Base-by-base conservation (phyloP, 108 stramenopile genomes). In the Cylindrotheca fusiformis region DNA sequence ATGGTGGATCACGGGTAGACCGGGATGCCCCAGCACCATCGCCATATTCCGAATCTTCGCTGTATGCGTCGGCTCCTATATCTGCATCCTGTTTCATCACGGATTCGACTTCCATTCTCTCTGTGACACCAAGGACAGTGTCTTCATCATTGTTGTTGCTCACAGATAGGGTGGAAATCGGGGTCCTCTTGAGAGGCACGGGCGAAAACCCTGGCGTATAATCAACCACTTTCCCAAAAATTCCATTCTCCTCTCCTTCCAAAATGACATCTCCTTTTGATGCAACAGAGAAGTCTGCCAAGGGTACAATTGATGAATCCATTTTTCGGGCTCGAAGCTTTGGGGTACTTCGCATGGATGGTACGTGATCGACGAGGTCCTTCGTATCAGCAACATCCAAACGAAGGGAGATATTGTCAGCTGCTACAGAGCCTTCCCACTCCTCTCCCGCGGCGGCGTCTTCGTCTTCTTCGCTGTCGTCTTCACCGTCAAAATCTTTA, bases 221-320 rank as follows among this genome's bases (percentile, higher is more conserved):
- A 60, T 74, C 72, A 2, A 79, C 78, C 29, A 79, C 56, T 0
- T 60, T 60, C 12, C 71, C 72, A 48, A 62, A 79, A 12, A 53
- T 48, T 32, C 64, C 45, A 55, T 65, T 61, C 17, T 71, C 75
- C 25, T 54, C 53, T 25, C 45, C 68, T 48, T 48, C 60, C 19
- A 36, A 10, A 4, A 57, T 50, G 3, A 25, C 45, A 14, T 41
- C 36, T 29, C 55, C 63, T 29, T 46, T 46, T 4, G 58, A 62
- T 2, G 56, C 47, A 14, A 62, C 31, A 29, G 53, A 55, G 8
- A 52, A 45, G 22, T 55, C 60, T 3, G 52, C 52, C 8, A 69
- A 44, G 10, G 33, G 53, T 22, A 49, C 33, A 8, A 41, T 52
- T 12, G 71, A 65, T 0, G 58, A 62, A 22, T 58, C 58, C 6